Conservation (phyloP, 345 rosid genomes). For the Eucalyptus melliodora region DNA sequence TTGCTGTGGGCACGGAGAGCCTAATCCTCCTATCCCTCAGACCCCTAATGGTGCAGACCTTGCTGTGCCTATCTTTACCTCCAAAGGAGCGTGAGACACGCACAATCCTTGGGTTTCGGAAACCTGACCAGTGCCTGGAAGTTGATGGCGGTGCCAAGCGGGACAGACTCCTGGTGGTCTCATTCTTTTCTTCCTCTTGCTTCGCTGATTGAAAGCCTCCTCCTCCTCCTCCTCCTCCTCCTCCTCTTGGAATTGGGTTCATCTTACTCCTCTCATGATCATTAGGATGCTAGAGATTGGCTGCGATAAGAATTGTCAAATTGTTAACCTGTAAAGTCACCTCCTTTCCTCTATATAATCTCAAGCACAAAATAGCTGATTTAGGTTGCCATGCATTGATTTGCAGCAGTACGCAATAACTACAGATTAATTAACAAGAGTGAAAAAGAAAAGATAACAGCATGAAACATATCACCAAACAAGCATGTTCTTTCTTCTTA, state of each 20-base stretch:
- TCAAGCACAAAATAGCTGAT: background rate
- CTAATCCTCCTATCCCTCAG: constrained; percentile 80
- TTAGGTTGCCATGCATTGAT: background rate
- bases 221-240: constrained; percentile 20
- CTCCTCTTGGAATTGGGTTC: constrained; percentile 36
- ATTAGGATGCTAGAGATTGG: background rate
- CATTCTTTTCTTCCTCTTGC: constrained; percentile 34
- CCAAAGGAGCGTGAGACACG: constrained; percentile 82
- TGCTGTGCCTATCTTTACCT: constrained; percentile 97
- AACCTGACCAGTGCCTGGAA: constrained; percentile 82
- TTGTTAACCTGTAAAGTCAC: background rate
- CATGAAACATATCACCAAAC: background rate
- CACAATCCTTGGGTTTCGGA: constrained; percentile 87
- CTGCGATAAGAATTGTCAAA: background rate
- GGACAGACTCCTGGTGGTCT: background rate
- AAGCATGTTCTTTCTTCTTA: background rate
- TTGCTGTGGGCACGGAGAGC: constrained; percentile 89
- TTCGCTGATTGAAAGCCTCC: constrained; percentile 26
- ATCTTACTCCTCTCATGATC: constrained; percentile 25
- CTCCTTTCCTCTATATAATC: background rate
- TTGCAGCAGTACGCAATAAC: background rate
- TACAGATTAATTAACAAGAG: background rate
- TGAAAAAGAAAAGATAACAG: background rate
- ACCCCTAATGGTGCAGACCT: constrained; percentile 89
- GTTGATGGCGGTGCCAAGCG: constrained; percentile 11